A percentile compares a stretch with the other conserved stretches of the same genome.
phyloP scores from a whole-genome alignment of 148 eudicot species.

The Rhododendron henanense region DNA sequence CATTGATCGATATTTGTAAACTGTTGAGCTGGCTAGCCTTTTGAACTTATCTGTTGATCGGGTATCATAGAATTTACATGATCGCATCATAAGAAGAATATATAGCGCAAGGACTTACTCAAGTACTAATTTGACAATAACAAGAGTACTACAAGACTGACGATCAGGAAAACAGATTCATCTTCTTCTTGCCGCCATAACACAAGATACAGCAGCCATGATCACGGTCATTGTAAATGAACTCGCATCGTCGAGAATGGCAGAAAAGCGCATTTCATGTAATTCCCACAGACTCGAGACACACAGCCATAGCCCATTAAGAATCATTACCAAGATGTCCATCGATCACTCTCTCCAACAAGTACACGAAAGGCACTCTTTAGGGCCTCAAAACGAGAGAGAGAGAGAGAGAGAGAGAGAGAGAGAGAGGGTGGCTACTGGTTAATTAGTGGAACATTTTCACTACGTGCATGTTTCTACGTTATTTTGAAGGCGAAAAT shows the following conservation, averaged over 20 bases:
- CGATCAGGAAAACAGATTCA: not conserved
- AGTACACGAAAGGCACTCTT: not conserved
- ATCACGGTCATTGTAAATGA: constrained; percentile 7
- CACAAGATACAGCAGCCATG: constrained; percentile 20
- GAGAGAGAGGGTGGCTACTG: not conserved
- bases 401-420: constrained; percentile 1
- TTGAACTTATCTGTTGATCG: too few relatives aligned
- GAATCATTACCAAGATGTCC: not conserved
- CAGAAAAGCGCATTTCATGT: constrained; percentile 34
- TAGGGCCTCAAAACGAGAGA: not conserved
- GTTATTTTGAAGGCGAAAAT: not conserved
- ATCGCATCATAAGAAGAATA: too few relatives aligned
- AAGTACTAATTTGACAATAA: not conserved
- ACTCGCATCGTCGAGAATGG: constrained; percentile 18
- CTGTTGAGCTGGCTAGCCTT: too few relatives aligned
- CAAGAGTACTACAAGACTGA: not conserved
- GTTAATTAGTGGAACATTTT: not conserved
- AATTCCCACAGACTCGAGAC: constrained; percentile 30
- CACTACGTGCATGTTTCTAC: not conserved
- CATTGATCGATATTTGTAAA: too few relatives aligned
- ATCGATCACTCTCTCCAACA: not conserved
- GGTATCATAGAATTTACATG: too few relatives aligned
- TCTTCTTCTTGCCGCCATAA: not conserved
- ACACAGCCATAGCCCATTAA: constrained; percentile 22
- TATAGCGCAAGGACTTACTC: not conserved